Evolutionary conservation across 1,284 basidiomycete species (phyloP).

Genomic region (Leccinum ponderosum): DNA sequence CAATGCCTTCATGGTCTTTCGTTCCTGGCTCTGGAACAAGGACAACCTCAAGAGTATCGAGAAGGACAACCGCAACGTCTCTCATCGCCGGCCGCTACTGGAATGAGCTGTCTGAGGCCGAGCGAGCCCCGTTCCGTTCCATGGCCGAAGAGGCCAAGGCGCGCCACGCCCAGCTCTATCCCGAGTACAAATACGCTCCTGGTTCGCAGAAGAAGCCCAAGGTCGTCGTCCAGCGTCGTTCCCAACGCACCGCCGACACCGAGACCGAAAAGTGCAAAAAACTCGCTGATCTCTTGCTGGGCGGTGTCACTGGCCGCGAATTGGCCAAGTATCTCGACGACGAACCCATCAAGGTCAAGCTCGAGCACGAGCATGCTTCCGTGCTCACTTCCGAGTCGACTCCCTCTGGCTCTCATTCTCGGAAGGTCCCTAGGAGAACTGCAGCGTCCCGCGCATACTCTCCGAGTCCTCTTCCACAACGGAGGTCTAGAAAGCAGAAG

Average conservation of each 20-base stretch:
- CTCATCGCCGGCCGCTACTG: slow-evolving; percentile 54
- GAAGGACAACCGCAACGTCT: slow-evolving; percentile 53
- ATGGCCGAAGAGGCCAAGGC: slow-evolving; percentile 49
- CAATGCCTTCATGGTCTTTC: slow-evolving; percentile 85
- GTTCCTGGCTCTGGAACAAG: slow-evolving; percentile 64
- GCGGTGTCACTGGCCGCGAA: slow-evolving; percentile 41
- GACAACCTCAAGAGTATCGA: slow-evolving; percentile 44
- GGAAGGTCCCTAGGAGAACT: slow-evolving; percentile 11
- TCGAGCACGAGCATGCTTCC: background rate
- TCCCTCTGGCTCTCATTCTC: background rate
- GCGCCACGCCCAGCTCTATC: slow-evolving; percentile 50
- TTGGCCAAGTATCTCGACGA: slow-evolving; percentile 25
- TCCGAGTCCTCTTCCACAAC: background rate
- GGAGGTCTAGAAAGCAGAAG: slow-evolving; percentile 8
- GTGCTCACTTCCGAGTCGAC: background rate
- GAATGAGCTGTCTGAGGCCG: slow-evolving; percentile 37
- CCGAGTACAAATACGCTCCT: slow-evolving; percentile 59
- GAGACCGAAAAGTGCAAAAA: slow-evolving; percentile 43
- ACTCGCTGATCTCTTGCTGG: slow-evolving; percentile 44
- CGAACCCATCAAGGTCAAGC: background rate
- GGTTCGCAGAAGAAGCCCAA: slow-evolving; percentile 30
- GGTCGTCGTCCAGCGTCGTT: slow-evolving; percentile 21
- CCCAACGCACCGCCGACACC: slow-evolving; percentile 29
- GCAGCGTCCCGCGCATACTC: slow-evolving; percentile 2
- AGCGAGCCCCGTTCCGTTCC: slow-evolving; percentile 42